Evolutionary conservation across 2,329 filamentous ascomycete genomes (phyloP), one percentile per base, ranked within the genome.

Genomic region (Arthroderma sp.): DNA sequence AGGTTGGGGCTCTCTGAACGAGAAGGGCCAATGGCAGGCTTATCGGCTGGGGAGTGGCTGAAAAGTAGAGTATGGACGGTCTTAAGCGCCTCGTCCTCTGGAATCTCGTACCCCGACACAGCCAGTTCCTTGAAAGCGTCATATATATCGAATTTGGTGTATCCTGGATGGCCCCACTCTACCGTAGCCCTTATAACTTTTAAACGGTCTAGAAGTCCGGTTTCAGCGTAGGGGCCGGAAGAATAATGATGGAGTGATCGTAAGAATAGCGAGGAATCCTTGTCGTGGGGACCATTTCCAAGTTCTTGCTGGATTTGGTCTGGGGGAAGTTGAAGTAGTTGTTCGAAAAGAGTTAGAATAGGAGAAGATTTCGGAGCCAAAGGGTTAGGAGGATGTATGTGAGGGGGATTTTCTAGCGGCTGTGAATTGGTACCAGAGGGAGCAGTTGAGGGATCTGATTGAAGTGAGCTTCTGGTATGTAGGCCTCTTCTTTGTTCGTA

Each of bases 241-340:
- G 64, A 50, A 3, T 53, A 50, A 28, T 56, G 48, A 45, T 69
- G 59, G 41, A 70, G 68, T 31, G 60, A 60, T 29, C 53, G 55
- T 29, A 73, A 50, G 46, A 71, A 72, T 4, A 61, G 45, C 1
- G 68, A 71, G 3, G 66, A 68, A 3, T 51, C 47, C 11, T 43
- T 53, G 49, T 70, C 66, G 27, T 59, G 51, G 4, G 56, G 57
- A 1, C 61, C 60, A 38, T 49, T 48, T 5, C 68, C 66, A 37
- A 73, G 55, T 37, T 61, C 54, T 30, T 46, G 46, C 2, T 56
- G 49, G 22, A 59, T 59, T 44, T 58, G 52, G 11, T 64, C 54
- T 38, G 50, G 45, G 28, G 64, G 48, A 37, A 65, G 50, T 15
- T 47, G 53, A 27, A 58, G 47, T 29, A 69, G 38, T 43, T 54